Conservation (phyloP, 768 basidiomycete species). For the Glaciozyma martinii region DNA sequence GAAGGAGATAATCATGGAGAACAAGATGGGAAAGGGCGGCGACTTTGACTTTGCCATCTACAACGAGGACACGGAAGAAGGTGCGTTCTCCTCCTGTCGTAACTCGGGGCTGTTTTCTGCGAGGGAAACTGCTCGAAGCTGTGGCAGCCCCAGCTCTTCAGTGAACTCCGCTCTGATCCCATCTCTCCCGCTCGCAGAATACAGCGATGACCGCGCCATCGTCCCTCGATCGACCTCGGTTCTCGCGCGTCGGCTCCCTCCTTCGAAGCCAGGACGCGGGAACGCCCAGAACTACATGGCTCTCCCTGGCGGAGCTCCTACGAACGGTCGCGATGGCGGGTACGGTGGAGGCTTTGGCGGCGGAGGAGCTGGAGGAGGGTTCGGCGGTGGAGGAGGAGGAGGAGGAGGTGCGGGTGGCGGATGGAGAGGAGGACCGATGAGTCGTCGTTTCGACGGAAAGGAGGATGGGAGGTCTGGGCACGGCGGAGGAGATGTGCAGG, state of each 20-base stretch:
- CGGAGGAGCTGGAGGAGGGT: conserved; percentile 40
- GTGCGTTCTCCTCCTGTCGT: conserved; percentile 43
- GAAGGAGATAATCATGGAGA: conserved; percentile 93
- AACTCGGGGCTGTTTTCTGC: not conserved
- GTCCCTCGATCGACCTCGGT: conserved; percentile 93
- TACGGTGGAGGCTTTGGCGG: conserved; percentile 5
- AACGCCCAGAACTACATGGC: conserved; percentile 42
- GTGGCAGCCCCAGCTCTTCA: not conserved
- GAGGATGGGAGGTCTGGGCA: conserved; percentile 47
- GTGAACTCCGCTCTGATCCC: not conserved
- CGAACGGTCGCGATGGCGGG: conserved; percentile 14
- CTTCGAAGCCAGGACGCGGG: conserved; percentile 44
- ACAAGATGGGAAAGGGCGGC: conserved; percentile 81
- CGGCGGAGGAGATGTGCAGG: conserved; percentile 1
- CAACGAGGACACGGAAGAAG: conserved; percentile 79
- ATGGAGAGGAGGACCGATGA: conserved; percentile 51
- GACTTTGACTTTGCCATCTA: conserved; percentile 90
- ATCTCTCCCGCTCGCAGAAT: conserved; percentile 51
- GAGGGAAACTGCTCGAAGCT: not conserved
- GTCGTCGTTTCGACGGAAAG: conserved; percentile 73
- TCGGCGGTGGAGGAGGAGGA: conserved; percentile 14
- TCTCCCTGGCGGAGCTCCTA: conserved; percentile 27
- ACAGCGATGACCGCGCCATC: conserved; percentile 80
- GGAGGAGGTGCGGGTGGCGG: conserved; percentile 8
- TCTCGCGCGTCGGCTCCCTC: conserved; percentile 79